A percentile compares a stretch with the other conserved stretches of the same genome.
phyloP scores from a whole-genome alignment of 352 stramenopile genomes.

The Pythium inflatum region DNA sequence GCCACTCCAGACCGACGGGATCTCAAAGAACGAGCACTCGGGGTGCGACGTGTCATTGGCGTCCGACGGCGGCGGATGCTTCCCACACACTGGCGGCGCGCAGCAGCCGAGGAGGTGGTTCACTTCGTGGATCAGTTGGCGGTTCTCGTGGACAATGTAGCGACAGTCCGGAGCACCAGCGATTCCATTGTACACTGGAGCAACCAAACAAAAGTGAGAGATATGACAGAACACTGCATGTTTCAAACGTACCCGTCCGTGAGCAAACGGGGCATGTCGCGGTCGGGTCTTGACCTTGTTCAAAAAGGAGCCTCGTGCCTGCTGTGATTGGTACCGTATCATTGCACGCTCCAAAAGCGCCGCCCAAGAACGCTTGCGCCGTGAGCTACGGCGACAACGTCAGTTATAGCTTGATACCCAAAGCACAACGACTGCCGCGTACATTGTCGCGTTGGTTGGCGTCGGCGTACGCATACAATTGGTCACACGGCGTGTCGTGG shows the following conservation, averaged over 20 bases:
- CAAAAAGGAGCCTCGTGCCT: slow-evolving; percentile 64
- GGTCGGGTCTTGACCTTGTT: slow-evolving; percentile 75
- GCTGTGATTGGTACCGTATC: slow-evolving; percentile 60
- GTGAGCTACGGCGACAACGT: slow-evolving; percentile 44
- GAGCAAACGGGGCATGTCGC: slow-evolving; percentile 69
- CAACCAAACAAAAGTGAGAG: no score
- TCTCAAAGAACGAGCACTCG: slow-evolving; percentile 62
- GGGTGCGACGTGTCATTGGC: slow-evolving; percentile 1
- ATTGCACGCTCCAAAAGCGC: slow-evolving; percentile 59
- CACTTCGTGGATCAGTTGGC: slow-evolving; percentile 53
- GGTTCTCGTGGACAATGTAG: slow-evolving; percentile 63
- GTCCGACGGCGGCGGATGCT: slow-evolving; percentile 1
- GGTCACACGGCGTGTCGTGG: slow-evolving; percentile 48
- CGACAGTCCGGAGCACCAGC: slow-evolving; percentile 58
- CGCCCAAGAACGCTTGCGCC: slow-evolving; percentile 60
- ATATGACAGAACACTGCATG: no score
- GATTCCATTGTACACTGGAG: slow-evolving; percentile 69
- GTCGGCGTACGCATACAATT: slow-evolving; percentile 73
- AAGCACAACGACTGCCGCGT: slow-evolving; percentile 13
- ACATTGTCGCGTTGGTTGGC: slow-evolving; percentile 79
- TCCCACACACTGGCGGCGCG: slow-evolving; percentile 46
- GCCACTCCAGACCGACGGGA: slow-evolving; percentile 67
- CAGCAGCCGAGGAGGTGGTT: slow-evolving; percentile 75
- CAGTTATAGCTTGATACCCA: background rate
- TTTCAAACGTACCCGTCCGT: slow-evolving; percentile 43